phyloP scores from a whole-genome alignment of 371 early-diverging fungal genomes.

The Rhizopus arrhizus region DNA sequence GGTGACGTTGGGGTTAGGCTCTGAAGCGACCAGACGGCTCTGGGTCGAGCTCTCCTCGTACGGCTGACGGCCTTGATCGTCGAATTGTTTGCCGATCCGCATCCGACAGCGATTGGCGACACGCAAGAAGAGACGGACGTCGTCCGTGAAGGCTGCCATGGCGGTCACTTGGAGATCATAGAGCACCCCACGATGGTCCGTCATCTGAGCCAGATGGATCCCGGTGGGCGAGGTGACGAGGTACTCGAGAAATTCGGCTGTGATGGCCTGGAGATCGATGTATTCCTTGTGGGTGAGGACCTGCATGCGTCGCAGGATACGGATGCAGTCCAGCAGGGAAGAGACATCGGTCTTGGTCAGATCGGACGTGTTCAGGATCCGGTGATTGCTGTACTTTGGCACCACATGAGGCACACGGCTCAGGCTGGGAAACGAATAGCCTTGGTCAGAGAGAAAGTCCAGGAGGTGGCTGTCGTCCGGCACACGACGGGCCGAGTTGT shows the following conservation, averaged over 20 bases:
- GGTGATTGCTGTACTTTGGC: conserved; percentile 50
- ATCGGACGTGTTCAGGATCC: conserved; percentile 43
- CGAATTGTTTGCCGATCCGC: conserved; percentile 59
- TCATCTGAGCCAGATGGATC: conserved; percentile 60
- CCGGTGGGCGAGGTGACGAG: conserved; percentile 65
- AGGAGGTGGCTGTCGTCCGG: conserved; percentile 57
- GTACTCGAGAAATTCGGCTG: conserved; percentile 62
- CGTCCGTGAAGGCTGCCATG: conserved; percentile 66
- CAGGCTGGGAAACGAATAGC: conserved; percentile 65
- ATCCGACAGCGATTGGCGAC: conserved; percentile 67
- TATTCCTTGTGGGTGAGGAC: conserved; percentile 67
- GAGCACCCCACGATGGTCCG: conserved; percentile 66
- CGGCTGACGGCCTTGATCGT: conserved; percentile 44
- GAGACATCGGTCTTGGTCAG: conserved; percentile 54
- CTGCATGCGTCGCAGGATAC: conserved; percentile 57
- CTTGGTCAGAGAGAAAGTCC: conserved; percentile 66
- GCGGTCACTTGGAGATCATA: conserved; percentile 68
- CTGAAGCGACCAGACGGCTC: not conserved
- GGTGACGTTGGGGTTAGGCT: conserved; percentile 1
- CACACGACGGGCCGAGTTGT: conserved; percentile 49
- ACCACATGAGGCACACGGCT: conserved; percentile 58
- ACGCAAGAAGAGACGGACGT: conserved; percentile 60
- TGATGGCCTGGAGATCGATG: conserved; percentile 56
- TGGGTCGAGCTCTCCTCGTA: conserved; percentile 29
- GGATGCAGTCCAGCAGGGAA: conserved; percentile 58